phyloP scores from a whole-genome alignment of 2,329 filamentous ascomycete genomes.

The Ophiognomonia clavigignenti-juglandacearum region DNA sequence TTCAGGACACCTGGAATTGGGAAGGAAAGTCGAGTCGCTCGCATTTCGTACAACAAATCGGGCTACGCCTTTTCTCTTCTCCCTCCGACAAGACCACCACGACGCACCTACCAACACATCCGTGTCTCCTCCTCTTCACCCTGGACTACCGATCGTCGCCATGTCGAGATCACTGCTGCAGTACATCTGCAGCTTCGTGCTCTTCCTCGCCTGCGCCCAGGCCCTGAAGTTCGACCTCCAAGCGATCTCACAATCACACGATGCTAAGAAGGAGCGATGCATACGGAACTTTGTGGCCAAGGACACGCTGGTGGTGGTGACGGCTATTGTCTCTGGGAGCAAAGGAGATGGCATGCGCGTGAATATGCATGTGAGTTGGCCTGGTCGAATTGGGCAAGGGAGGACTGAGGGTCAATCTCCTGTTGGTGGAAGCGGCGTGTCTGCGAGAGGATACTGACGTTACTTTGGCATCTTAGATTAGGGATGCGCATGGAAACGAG shows the following conservation, averaged over 20 bases:
- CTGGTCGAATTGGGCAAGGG: conserved; percentile 2
- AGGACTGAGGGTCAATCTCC: too few species aligned
- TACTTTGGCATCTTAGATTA: conserved; percentile 62
- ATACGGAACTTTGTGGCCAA: conserved; percentile 92
- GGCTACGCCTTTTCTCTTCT: not conserved
- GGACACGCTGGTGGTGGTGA: conserved; percentile 93
- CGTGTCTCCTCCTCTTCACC: not conserved
- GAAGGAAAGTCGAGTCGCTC: too few species aligned
- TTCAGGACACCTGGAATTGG: conserved; percentile 16
- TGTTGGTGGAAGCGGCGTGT: too few species aligned
- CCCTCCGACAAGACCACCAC: too few species aligned
- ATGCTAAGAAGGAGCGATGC: conserved; percentile 73
- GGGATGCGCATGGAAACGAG: conserved; percentile 92
- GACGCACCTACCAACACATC: not conserved
- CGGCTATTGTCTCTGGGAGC: conserved; percentile 77
- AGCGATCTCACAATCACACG: conserved; percentile 54
- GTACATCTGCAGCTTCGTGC: conserved; percentile 52
- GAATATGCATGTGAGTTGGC: conserved; percentile 81
- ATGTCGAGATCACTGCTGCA: conserved; percentile 48
- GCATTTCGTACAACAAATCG: too few species aligned
- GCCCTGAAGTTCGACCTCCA: conserved; percentile 93
- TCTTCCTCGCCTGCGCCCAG: conserved; percentile 48
- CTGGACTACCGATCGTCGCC: conserved; percentile 38
- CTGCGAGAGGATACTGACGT: too few species aligned
- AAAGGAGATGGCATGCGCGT: conserved; percentile 89